phyloP scores from a whole-genome alignment of 805 yeast species.

The Teunomyces panamensis region DNA sequence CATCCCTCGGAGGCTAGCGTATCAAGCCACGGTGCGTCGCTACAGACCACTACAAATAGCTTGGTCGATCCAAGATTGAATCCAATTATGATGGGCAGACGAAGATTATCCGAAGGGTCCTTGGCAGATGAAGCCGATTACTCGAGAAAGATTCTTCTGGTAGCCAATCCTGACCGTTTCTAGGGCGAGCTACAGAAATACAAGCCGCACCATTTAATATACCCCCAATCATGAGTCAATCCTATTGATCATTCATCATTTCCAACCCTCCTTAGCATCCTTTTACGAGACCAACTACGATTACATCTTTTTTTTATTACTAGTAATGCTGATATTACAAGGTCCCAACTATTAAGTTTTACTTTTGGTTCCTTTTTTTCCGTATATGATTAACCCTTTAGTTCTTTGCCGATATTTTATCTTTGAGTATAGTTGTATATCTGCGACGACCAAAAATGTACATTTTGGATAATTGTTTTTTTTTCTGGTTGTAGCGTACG shows the following conservation, averaged over 20 bases:
- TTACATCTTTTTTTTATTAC: neutral
- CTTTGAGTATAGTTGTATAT: neutral
- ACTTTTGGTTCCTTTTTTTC: neutral
- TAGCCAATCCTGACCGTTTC: constrained; percentile 79
- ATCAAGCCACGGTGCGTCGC: constrained; percentile 12
- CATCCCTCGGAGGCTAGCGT: constrained; percentile 51
- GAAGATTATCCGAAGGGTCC: constrained; percentile 82
- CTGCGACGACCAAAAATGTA: neutral
- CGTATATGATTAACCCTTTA: neutral
- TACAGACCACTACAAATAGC: constrained; percentile 3
- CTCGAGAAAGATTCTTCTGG: constrained; percentile 75
- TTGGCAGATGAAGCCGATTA: constrained; percentile 84
- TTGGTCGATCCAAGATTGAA: constrained; percentile 61
- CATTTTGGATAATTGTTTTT: neutral
- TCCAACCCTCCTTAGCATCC: neutral
- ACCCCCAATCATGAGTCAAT: too few species aligned
- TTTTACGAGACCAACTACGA: neutral
- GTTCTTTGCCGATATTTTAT: neutral
- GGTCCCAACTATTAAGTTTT: neutral
- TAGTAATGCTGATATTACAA: too few species aligned
- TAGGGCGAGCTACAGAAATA: neutral
- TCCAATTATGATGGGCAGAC: constrained; percentile 76
- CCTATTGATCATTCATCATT: too few species aligned
- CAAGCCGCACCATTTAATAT: constrained; percentile 7
- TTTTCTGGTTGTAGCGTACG: neutral